Base-by-base conservation (phyloP, 768 basidiomycete species). In the Phlebiopsis flavidoalba region DNA sequence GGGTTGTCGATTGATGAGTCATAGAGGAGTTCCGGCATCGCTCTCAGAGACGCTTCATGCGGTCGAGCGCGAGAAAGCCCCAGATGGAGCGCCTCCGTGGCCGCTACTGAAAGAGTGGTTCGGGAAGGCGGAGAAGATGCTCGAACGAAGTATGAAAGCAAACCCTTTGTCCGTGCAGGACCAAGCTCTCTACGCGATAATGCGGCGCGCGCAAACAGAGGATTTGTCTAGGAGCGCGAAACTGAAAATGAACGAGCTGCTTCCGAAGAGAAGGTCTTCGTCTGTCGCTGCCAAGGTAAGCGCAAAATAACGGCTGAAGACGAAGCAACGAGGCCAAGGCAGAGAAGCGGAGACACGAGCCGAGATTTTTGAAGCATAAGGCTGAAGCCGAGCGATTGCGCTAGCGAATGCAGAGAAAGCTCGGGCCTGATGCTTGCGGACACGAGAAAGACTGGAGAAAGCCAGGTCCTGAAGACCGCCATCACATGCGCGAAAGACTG, bases 101-200 rank as follows among this genome's bases (percentile, higher is more conserved):
- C 65, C 15, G 59, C 58, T 50, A 69, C 69, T 57, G 68, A 73
- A n/a, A 36, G 72, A 74, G 51, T 69, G 69, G 36, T 49, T 70
- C 47, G 68, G 66, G 36, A 71, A 66, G 55, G 65, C 73, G 36
- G 67, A 71, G 59, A 66, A 71, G 53, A 57, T 76, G 3, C 65
- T 66, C 58, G 63, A 62, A 14, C 68, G 72, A 52, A 64, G 63
- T n/a, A n/a, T n/a, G 31, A 31, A 6, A 31, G 26, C 26, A 17
- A 64, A 68, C 56, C 51, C 58, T 40, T 54, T 59, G 64, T 65
- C 55, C 61, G 64, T 8, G 10, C 51, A 57, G 12, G 60, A 58
- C 12, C 22, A 45, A 8, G 57, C 37, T 8, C 2, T 15, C 7
- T 22, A 14, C 19, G 59, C 37, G n/a, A n/a, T 10, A 46, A 36